Evolutionary conservation across 2,329 filamentous ascomycete genomes (phyloP), one percentile per base, ranked within the genome.

Genomic region (Colletotrichum sp.): DNA sequence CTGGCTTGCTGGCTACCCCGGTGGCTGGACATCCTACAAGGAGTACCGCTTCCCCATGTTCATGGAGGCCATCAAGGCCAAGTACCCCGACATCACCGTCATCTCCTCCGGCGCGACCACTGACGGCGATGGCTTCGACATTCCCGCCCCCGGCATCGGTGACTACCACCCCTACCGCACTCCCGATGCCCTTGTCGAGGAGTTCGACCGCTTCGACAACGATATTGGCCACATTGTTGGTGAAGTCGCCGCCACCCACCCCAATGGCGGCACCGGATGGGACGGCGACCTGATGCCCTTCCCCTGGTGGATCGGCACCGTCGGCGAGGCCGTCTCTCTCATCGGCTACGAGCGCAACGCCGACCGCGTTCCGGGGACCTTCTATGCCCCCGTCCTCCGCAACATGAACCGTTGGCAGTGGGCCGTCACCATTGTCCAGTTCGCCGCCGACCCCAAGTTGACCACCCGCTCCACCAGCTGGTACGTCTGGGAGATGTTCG

Each of bases 321-420:
- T 94, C 4, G 89, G 89, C 16, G 93, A 94, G 81, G 92, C 91
- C 29, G 87, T 94, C n/a, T 92, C 90, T 71, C 85, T 94, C 19
- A 87, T 94, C 77, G 90, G 92, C 22, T 90, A 91, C 34, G 93
- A 94, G 86, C 88, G 92, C 72, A 94, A 94, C 82, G 87, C 88
- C 5, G 90, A 93, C 78, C 87, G 88, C 25, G 87, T 93, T 61
- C 87, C 88, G 3, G 90, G 89, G 8, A 87, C 89, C 1, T 85
- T 88, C 69, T 91, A 90, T 84, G 87, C 88, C 0, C 88, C 88
- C 2, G 85, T 88, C 5, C 81, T 89, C n/a, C 84, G 87, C 72
- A 89, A 87, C 80, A 83, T 89, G 80, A 87, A 90, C 81, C 81
- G 85, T 29, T 90, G 87, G 86, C 85, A 89, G 71, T 90, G 88